Evolutionary conservation across 139 green algal genomes (phyloP).

Genomic region (Micractinium sp.): DNA sequence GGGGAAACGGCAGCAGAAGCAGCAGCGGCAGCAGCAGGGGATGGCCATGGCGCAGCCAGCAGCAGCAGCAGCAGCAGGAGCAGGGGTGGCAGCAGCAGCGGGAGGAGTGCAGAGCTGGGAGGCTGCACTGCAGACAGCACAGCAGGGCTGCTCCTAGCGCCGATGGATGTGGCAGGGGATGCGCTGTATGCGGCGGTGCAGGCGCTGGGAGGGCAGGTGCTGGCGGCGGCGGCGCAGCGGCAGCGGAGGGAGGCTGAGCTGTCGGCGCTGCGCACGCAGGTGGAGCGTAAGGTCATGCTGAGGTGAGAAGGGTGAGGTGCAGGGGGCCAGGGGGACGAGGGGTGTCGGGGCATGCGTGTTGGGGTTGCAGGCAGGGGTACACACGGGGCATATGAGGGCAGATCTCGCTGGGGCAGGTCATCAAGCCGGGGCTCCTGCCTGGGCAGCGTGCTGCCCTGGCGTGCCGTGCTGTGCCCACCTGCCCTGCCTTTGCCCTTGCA

Average conservation of each 20-base stretch:
- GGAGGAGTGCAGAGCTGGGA: background rate
- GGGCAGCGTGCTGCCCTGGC: too few species aligned
- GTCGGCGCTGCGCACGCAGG: slow-evolving; percentile 32
- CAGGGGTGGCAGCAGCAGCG: background rate
- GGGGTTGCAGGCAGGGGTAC: background rate
- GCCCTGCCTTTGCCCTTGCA: background rate
- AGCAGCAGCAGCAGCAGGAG: slow-evolving; percentile 7
- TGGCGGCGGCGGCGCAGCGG: slow-evolving; percentile 1
- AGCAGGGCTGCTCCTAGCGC: slow-evolving; percentile 22
- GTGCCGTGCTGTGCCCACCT: too few species aligned
- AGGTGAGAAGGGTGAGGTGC: slow-evolving; percentile 6
- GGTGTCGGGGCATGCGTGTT: background rate
- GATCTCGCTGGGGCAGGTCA: too few species aligned
- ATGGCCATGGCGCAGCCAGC: too few species aligned
- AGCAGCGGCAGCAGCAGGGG: background rate
- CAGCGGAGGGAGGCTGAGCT: slow-evolving; percentile 7
- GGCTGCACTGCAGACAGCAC: background rate
- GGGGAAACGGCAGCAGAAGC: background rate
- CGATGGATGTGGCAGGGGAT: background rate
- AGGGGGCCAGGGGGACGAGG: too few species aligned
- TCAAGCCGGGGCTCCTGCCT: too few species aligned
- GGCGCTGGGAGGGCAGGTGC: slow-evolving; percentile 10
- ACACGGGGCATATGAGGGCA: too few species aligned
- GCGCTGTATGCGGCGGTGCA: slow-evolving; percentile 20
- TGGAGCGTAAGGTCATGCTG: slow-evolving; percentile 52